phyloP scores from a whole-genome alignment of 176 grass and related monocot genomes.

The Thinopyrum elongatum region DNA sequence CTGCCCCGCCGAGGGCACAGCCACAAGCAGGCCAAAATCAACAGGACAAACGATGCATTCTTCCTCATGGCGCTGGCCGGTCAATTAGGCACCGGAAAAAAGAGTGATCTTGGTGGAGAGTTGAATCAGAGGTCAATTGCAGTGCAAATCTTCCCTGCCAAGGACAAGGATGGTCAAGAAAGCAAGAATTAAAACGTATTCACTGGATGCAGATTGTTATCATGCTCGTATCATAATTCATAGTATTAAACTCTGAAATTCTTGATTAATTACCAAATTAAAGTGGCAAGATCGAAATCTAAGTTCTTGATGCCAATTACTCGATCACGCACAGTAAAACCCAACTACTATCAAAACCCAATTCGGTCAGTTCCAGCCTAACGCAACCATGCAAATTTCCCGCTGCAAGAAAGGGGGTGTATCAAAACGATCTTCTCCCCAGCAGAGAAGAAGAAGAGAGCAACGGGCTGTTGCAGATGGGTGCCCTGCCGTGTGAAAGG shows the following conservation, averaged over 20 bases:
- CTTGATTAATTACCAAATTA: neutral
- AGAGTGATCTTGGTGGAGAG: neutral
- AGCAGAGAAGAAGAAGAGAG: neutral
- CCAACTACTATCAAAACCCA: neutral
- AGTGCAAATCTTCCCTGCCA: slow-evolving; percentile 7
- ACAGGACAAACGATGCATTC: neutral
- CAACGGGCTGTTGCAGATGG: neutral
- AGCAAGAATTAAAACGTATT: slow-evolving; percentile 13
- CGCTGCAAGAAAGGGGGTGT: neutral
- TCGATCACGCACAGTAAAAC: neutral
- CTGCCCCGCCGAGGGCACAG: neutral
- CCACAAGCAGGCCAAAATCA: slow-evolving; percentile 23
- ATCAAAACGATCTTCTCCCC: neutral
- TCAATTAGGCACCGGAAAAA: neutral
- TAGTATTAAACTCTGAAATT: neutral
- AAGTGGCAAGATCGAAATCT: neutral
- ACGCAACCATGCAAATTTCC: neutral
- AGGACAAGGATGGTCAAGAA: slow-evolving; percentile 8
- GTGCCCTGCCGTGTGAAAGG: neutral
- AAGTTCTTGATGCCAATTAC: neutral
- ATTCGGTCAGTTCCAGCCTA: slow-evolving; percentile 21
- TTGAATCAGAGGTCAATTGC: slow-evolving; percentile 12
- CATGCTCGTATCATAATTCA: neutral
- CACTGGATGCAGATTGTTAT: neutral
- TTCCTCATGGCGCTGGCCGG: slow-evolving; percentile 16